Evolutionary conservation across 768 basidiomycete species (phyloP).

Genomic region (Amanita inopinata): DNA sequence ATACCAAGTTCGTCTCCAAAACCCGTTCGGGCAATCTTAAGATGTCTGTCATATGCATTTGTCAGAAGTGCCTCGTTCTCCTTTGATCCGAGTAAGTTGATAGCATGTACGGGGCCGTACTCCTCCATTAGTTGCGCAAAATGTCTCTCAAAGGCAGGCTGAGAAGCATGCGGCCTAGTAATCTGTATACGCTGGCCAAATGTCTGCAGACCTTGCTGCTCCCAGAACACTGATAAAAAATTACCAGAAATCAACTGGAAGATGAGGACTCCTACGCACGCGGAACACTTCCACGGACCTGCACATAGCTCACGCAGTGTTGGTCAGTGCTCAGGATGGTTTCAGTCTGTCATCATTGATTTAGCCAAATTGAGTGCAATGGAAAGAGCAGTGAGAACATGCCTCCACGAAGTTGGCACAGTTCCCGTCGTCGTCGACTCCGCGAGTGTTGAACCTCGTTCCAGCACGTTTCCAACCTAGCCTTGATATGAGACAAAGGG

Average conservation of each 20-base stretch:
- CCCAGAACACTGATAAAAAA: slow-evolving; percentile 80
- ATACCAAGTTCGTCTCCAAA: slow-evolving; percentile 65
- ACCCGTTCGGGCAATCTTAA: slow-evolving; percentile 51
- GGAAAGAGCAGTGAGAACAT: slow-evolving; percentile 14
- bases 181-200: slow-evolving; percentile 94
- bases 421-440: slow-evolving; percentile 92
- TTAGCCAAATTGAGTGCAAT: slow-evolving; percentile 8
- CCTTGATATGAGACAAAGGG: slow-evolving; percentile 75
- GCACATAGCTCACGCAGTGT: slow-evolving; percentile 84
- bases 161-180: slow-evolving; percentile 89
- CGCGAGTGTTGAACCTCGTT: slow-evolving; percentile 93
- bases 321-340: slow-evolving; percentile 81
- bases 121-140: slow-evolving; percentile 79
- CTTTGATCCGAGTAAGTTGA: slow-evolving; percentile 86
- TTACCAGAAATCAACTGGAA: slow-evolving; percentile 9
- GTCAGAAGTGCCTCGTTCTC: slow-evolving; percentile 88
- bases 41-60: slow-evolving; percentile 71
- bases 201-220: slow-evolving; percentile 92
- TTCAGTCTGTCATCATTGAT: slow-evolving; percentile 66
- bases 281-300: slow-evolving; percentile 93
- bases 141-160: slow-evolving; percentile 95
- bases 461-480: slow-evolving; percentile 94
- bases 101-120: slow-evolving; percentile 76
- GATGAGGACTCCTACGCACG: slow-evolving; percentile 42
- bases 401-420: slow-evolving; percentile 97